Evolutionary conservation across 768 basidiomycete species (phyloP).

Genomic region (Cubamyces lactineus): DNA sequence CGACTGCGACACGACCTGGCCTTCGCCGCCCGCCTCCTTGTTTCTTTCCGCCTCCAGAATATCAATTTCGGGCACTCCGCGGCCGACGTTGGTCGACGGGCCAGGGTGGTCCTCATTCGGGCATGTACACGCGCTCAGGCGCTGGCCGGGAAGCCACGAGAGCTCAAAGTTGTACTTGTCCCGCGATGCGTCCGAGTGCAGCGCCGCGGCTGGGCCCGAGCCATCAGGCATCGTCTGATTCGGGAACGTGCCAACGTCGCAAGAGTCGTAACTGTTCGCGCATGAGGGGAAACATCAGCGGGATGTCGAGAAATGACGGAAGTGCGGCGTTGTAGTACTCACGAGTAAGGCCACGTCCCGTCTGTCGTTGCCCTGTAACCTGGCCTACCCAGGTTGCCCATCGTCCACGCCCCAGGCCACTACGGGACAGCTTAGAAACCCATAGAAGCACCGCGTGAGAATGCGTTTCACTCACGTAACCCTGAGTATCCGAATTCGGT

Average conservation of each 20-base stretch:
- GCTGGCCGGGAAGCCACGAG: constrained; percentile 79
- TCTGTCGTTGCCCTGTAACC: constrained; percentile 82
- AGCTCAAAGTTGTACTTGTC: constrained; percentile 59
- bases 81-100: constrained; percentile 53
- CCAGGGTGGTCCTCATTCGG: constrained; percentile 78
- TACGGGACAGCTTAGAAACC: constrained; percentile 28
- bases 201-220: constrained; percentile 63
- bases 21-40: constrained; percentile 44
- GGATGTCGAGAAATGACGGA: background rate
- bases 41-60: constrained; percentile 76
- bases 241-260: constrained; percentile 61
- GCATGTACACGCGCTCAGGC: constrained; percentile 79
- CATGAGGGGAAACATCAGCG: background rate
- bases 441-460: constrained; percentile 4
- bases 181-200: constrained; percentile 52
- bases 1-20: constrained; percentile 71
- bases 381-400: constrained; percentile 85
- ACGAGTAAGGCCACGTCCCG: constrained; percentile 85
- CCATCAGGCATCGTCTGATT: constrained; percentile 52
- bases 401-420: constrained; percentile 91
- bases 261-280: constrained; percentile 48
- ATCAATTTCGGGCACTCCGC: constrained; percentile 84
- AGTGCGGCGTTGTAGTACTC: constrained; percentile 30
- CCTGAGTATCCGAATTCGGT: constrained; percentile 50
- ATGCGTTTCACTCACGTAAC: constrained; percentile 42